Evolutionary conservation across 768 basidiomycete species (phyloP), one percentile per base, ranked within the genome.

Genomic region (Leccinellum luteum): DNA sequence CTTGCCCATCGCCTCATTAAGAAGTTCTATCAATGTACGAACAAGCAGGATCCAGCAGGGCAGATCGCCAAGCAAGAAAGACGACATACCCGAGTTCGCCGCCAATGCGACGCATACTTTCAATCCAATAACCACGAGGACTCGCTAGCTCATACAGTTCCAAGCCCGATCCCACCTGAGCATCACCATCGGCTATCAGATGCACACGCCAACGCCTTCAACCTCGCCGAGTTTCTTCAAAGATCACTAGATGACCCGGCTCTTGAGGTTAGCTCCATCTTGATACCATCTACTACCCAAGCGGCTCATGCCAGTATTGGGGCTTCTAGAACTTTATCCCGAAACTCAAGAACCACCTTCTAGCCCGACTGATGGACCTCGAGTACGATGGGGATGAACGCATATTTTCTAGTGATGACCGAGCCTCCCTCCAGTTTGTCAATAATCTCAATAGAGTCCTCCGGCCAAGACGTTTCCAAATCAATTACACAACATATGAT

Each of bases 1-100:
- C 61, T 68, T 1, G 58, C 73, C 6, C 76, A 77, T 53, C 69
- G 60, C 0, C 55, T 56, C 0, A 58, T 74, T 6, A 77, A 77
- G 49, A 51, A 47, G 21, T 62, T 64, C 12, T 72, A 75, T 53
- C 53, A 35, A 3, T 59, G 64, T 4, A 69, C 70, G 1, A 72
- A 67, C 56, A 70, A 70, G 51, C 51, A 57, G 1, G 41, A 63
- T 1, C 15, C 47, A 2, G 34, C 35, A 17, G 35, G 35, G 6
- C 35, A 38, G 17, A 38, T 38, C 6, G 14, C 14, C 3, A 38
- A 38, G 35, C 35, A 38, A 17, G 35, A 38, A 38, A 38, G 35
- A 17, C 35, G 14, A 17, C 35, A 38, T 38, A 38, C 35, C 13
- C 35, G 35, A 38, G 35, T 38, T 38, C 35, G 17, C 17, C 35